A percentile compares a stretch with the other conserved stretches of the same genome.
These are phyloP conservation scores for Choiromyces venosus DNA, from an alignment of 495 filamentous ascomycete genomes.

Conservation along the genomic window DNA sequence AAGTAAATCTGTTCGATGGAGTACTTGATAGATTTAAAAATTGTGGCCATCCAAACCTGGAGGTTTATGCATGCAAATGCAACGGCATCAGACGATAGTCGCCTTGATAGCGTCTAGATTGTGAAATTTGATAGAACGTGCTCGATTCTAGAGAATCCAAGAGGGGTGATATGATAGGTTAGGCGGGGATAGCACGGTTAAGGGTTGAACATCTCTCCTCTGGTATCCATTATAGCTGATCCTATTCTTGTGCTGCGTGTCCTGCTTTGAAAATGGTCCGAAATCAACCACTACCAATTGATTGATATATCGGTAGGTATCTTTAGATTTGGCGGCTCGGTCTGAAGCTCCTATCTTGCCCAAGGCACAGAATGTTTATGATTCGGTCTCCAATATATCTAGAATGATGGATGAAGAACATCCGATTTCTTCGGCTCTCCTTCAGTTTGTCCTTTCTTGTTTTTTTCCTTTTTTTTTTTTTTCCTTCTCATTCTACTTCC, in stretches of 20 bases:
- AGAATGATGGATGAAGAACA: background rate
- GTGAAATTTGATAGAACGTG: constrained; percentile 16
- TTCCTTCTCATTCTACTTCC: constrained; percentile 14
- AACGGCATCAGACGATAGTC: constrained; percentile 18
- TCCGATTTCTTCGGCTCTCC: constrained; percentile 1
- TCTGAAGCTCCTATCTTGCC: constrained; percentile 3
- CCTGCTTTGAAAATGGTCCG: constrained; percentile 18
- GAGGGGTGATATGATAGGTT: background rate
- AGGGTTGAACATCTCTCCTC: background rate
- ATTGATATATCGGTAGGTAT: constrained; percentile 15
- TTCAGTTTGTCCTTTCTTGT: background rate
- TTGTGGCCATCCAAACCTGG: background rate
- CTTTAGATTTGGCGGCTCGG: constrained; percentile 7
- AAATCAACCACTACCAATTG: constrained; percentile 12
- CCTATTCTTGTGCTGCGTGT: constrained; percentile 17
- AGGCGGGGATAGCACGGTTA: background rate
- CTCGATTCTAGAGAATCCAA: constrained; percentile 12
- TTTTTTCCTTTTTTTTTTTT: constrained; percentile 6
- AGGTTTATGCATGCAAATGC: constrained; percentile 24
- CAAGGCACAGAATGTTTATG: constrained; percentile 1
- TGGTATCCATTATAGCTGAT: background rate
- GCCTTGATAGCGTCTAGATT: constrained; percentile 15
- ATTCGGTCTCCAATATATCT: constrained; percentile 3
- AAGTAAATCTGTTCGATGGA: background rate
- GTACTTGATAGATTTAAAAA: background rate